Percentiles rank a stretch among this genome's conserved stretches.
Evolutionary conservation across 306 rosid species (phyloP).

Genomic region (Cyclanthera cordifolia): DNA sequence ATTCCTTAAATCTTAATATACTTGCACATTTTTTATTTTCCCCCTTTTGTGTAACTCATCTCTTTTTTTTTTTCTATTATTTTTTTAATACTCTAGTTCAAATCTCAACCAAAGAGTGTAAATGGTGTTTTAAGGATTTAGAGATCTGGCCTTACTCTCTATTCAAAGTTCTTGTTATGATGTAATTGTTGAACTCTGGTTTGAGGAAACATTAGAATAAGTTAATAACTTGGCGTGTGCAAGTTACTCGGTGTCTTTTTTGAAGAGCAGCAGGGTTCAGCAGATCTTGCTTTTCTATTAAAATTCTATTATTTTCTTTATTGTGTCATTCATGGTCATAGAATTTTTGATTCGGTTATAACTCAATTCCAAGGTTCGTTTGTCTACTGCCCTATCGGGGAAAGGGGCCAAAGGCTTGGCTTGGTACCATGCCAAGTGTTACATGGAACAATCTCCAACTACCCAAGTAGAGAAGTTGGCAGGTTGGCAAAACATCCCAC

Average conservation of each 20-base stretch:
- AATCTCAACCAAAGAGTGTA: background rate
- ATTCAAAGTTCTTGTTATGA: background rate
- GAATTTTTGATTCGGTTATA: background rate
- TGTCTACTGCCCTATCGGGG: slow-evolving; percentile 67
- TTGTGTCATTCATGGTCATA: background rate
- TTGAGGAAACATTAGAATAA: background rate
- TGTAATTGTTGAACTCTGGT: background rate
- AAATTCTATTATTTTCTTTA: background rate
- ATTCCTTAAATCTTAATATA: background rate
- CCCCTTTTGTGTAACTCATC: background rate
- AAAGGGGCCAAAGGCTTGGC: slow-evolving; percentile 64
- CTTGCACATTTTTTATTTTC: background rate
- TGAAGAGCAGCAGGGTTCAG: background rate
- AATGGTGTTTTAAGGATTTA: background rate
- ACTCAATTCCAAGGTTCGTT: slow-evolving; percentile 54
- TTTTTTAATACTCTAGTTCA: background rate
- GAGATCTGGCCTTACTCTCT: background rate
- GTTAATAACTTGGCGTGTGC: background rate
- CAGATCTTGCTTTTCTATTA: background rate
- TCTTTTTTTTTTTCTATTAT: background rate
- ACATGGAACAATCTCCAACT: slow-evolving; percentile 55
- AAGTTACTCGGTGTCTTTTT: background rate
- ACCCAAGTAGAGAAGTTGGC: slow-evolving; percentile 54
- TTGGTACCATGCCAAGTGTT: slow-evolving; percentile 93
- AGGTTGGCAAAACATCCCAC: slow-evolving; percentile 70